Base-by-base conservation (phyloP, 768 basidiomycete genomes). In the Podaxis mareebaensis region DNA sequence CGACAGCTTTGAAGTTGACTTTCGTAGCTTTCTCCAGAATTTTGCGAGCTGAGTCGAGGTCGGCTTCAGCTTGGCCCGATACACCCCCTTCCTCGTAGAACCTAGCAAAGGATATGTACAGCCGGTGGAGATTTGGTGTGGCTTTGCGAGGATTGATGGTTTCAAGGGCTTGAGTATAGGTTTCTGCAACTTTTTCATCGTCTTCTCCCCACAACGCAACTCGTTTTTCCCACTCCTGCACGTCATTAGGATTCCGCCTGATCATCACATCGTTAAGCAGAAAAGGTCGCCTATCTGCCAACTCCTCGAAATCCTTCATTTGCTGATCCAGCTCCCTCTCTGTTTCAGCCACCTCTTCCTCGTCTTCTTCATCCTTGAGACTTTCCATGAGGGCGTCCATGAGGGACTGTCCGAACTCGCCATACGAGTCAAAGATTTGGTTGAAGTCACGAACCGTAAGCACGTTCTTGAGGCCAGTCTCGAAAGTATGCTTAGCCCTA, bases 171-270 rank as follows among this genome's bases (percentile, higher is more conserved):
- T 85, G 84, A 26, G 88, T 91, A 75, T 97, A 99, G 1, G 97
- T 99, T 69, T 93, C 91, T 13, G 94, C 93, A 20, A 96, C 91
- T 82, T 95, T 96, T 68, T 91, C 93, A 70, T 99, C 96, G 67
- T 97, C 86, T 59, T 95, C 90, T 2, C 92, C 97, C 85, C 88
- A 96, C 28, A 99, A 76, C 2, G 95, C 96, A 20, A 99, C 86
- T 39, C 96, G 82, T 76, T 99, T 99, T 78, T 99, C 97, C 97
- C 97, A 99, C 73, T 99, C 97, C 67, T 97, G 95, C 1, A 99
- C 97, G 69, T 99, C 97, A 68, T 98, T 93, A 4, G 94, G 93
- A 80, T 99, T 99, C 69, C 97, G 81, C 65, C 97, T 79, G 39
- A 99, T 74, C 15, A 99, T 78, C 12, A 99, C 97, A 69, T 98